A percentile compares a stretch with the other conserved stretches of the same genome.
phyloP scores from a whole-genome alignment of 2,329 filamentous ascomycete species.

The Thielaviopsis punctulata region DNA sequence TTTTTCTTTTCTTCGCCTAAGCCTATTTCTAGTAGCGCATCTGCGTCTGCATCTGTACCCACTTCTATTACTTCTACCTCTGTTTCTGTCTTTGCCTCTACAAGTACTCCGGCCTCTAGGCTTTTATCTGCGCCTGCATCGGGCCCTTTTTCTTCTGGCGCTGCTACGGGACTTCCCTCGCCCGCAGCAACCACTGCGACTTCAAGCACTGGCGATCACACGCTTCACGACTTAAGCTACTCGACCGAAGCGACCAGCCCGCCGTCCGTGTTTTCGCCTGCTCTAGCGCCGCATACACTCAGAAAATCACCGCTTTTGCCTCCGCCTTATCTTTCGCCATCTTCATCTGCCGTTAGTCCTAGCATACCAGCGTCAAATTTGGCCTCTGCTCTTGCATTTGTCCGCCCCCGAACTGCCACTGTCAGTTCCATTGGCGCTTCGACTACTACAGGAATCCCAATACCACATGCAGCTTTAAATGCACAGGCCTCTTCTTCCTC shows the following conservation, averaged over 20 bases:
- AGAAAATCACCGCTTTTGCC: not conserved
- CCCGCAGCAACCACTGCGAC: constrained; percentile 1
- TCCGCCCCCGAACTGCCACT: not conserved
- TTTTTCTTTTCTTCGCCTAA: not conserved
- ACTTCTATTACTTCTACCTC: too few species aligned
- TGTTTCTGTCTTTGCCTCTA: not conserved
- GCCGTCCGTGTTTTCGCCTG: not conserved
- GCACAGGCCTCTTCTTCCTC: not conserved
- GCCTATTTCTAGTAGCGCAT: not conserved
- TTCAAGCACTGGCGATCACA: not conserved
- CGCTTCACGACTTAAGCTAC: not conserved
- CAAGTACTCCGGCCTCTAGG: too few species aligned
- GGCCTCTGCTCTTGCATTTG: not conserved
- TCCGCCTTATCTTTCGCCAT: not conserved
- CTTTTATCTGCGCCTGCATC: not conserved
- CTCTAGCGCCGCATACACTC: not conserved
- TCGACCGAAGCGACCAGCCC: not conserved
- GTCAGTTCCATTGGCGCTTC: not conserved
- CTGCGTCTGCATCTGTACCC: not conserved
- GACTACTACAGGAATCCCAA: not conserved
- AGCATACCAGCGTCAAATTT: not conserved
- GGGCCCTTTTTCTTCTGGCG: not conserved
- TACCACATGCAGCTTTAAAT: not conserved
- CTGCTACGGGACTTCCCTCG: not conserved
- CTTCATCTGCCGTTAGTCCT: not conserved